Evolutionary conservation across 2,329 filamentous ascomycete species (phyloP), one percentile per base, ranked within the genome.

Genomic region (Aureobasidium pullulans): DNA sequence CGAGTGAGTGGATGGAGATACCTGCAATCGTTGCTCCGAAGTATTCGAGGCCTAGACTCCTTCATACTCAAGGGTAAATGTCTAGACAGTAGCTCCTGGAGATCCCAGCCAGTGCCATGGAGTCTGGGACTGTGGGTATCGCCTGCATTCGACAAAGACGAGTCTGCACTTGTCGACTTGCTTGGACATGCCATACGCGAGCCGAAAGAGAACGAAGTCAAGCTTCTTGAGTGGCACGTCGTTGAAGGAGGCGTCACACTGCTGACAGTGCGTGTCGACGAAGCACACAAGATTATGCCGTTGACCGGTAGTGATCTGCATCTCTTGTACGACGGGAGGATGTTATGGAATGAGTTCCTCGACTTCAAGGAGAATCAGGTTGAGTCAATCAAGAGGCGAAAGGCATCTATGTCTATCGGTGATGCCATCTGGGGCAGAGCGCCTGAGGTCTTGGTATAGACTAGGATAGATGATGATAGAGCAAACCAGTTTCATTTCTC

Each of bases 1-100:
- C 36, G 61, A 10, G 8, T 46, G 10, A 34, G 48, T 29, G 58
- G 61, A 13, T 62, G 61, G 61, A 53, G 31, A 10, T 62, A 60
- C 23, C 15, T 60, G 23, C 50, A 53, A 11, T 10, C n/a, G 6
- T 13, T 62, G 28, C 28, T 61, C 40, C 28, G 39, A 7, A 53
- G 44, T 19, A 31, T 39, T 5, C 23, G 52, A 10, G 61, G 59
- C 8, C 28, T 62, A 34, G 52, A 62, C 7, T 53, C 37, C 5
- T 11, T 62, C 1, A 47, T 31, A 8, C 34, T 62, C 3, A 57
- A 31, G 23, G 42, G 61, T 5, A 56, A 59, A 13, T 46, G 53
- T 44, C 39, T 61, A 10, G 52, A 61, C 19, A 48, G 29, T 10
- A 36, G 44, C 36, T 56, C 10, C 29, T 57, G 50, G 59, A 34